Evolutionary conservation across 2,329 filamentous ascomycete species (phyloP).

Genomic region (Penicillium sp.): DNA sequence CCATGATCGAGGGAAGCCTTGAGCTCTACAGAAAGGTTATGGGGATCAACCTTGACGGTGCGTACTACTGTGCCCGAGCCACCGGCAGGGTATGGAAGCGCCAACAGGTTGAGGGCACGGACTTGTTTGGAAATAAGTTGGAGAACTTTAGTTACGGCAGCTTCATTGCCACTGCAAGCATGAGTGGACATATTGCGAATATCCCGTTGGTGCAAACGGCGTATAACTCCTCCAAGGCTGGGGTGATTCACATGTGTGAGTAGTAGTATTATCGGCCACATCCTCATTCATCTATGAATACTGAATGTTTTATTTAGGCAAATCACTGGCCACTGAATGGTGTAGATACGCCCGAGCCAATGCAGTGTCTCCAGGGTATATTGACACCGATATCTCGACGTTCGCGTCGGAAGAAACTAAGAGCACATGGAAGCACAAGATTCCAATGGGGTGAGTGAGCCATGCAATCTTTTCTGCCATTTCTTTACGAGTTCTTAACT

Average conservation of each 20-base stretch:
- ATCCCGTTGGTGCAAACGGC: slow-evolving; percentile 68
- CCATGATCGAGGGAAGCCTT: slow-evolving; percentile 36
- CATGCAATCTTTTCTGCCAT: no score
- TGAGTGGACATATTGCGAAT: slow-evolving; percentile 68
- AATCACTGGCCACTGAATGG: slow-evolving; percentile 80
- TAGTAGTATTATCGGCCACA: no score
- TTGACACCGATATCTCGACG: slow-evolving; percentile 47
- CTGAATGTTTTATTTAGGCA: no score
- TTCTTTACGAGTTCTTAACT: no score
- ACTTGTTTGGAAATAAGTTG: no score
- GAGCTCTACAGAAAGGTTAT: slow-evolving; percentile 62
- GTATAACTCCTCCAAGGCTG: slow-evolving; percentile 82
- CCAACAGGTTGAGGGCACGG: slow-evolving; percentile 34
- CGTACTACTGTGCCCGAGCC: slow-evolving; percentile 66
- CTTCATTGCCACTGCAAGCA: slow-evolving; percentile 68
- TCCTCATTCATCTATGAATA: no score
- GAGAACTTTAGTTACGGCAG: slow-evolving; percentile 49
- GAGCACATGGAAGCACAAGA: slow-evolving; percentile 67
- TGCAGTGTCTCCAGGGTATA: slow-evolving; percentile 41
- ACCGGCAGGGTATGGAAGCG: slow-evolving; percentile 62
- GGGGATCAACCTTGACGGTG: slow-evolving; percentile 64
- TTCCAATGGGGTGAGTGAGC: slow-evolving; percentile 64
- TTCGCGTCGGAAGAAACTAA: slow-evolving; percentile 62
- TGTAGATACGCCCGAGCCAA: slow-evolving; percentile 58
- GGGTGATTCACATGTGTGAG: slow-evolving; percentile 68